Conservation (phyloP, 495 filamentous ascomycete genomes). For the Copromyces sp. region DNA sequence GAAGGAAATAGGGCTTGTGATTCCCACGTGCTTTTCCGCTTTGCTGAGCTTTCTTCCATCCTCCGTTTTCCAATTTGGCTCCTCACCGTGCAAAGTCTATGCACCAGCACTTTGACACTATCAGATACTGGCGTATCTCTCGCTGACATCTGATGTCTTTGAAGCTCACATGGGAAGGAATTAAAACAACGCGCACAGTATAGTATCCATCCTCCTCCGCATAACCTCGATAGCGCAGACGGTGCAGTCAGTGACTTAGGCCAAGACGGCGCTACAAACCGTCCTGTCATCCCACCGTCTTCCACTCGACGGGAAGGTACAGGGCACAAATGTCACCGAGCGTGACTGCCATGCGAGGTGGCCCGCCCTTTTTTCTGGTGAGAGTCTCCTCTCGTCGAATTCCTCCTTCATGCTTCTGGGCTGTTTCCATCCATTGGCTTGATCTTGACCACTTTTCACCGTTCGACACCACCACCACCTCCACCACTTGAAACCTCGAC, state of each 20-base stretch:
- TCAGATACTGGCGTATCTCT: not conserved
- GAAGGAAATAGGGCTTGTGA: not conserved
- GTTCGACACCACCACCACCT: not conserved
- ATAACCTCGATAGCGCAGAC: not conserved
- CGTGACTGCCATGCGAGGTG: not conserved
- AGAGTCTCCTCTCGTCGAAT: not conserved
- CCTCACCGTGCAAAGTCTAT: not conserved
- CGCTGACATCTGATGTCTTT: not conserved
- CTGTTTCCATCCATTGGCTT: not conserved
- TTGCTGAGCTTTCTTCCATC: not conserved
- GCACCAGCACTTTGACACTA: not conserved
- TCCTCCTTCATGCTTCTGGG: not conserved
- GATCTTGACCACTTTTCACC: not conserved
- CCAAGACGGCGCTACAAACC: not conserved
- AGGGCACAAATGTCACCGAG: not conserved
- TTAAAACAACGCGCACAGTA: not conserved
- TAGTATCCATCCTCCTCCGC: not conserved
- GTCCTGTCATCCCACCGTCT: not conserved
- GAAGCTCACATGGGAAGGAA: not conserved
- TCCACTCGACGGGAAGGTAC: not conserved
- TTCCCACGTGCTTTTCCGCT: not conserved
- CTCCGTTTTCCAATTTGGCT: not conserved
- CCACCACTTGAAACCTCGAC: not conserved
- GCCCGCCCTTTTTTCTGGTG: not conserved
- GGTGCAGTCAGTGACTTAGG: not conserved